phyloP scores from a whole-genome alignment of 306 rosid species.

The Lotus japonicus region DNA sequence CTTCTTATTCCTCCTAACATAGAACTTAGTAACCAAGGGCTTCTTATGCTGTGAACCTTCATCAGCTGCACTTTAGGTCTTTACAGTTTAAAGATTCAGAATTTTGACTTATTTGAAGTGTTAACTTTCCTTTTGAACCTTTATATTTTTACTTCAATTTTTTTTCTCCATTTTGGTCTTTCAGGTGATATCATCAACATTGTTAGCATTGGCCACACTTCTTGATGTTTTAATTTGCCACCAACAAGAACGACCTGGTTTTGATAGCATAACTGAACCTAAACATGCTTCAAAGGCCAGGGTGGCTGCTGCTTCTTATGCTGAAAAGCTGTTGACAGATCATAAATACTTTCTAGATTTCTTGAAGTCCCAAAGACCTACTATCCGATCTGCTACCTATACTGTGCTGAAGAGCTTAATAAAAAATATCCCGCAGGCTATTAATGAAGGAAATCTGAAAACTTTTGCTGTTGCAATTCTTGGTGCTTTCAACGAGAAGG shows the following conservation, averaged over 20 bases:
- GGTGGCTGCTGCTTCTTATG: slow-evolving; percentile 63
- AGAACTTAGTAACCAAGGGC: too few relatives aligned
- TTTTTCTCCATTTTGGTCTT: slow-evolving; percentile 24
- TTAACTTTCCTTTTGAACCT: neutral
- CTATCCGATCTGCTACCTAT: slow-evolving; percentile 81
- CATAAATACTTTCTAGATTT: slow-evolving; percentile 64
- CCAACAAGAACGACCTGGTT: slow-evolving; percentile 44
- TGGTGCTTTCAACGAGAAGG: slow-evolving; percentile 90
- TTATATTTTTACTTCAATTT: slow-evolving; percentile 13
- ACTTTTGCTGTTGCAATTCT: slow-evolving; percentile 60
- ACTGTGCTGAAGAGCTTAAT: slow-evolving; percentile 64
- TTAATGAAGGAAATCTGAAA: slow-evolving; percentile 68
- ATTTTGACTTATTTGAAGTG: neutral
- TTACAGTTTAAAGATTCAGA: slow-evolving; percentile 1
- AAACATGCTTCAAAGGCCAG: slow-evolving; percentile 76
- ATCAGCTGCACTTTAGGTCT: too few relatives aligned
- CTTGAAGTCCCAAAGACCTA: slow-evolving; percentile 63
- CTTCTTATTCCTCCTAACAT: too few relatives aligned
- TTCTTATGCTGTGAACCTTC: too few relatives aligned
- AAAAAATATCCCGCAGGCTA: slow-evolving; percentile 66
- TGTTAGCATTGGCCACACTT: slow-evolving; percentile 86
- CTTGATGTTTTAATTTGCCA: slow-evolving; percentile 68
- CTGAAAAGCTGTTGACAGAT: slow-evolving; percentile 66
- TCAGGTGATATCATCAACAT: slow-evolving; percentile 86
- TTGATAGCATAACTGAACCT: slow-evolving; percentile 53